These are phyloP conservation scores for Solanum pinnatisectum DNA, from an alignment of 257 asterid species.

Conservation along the genomic window DNA sequence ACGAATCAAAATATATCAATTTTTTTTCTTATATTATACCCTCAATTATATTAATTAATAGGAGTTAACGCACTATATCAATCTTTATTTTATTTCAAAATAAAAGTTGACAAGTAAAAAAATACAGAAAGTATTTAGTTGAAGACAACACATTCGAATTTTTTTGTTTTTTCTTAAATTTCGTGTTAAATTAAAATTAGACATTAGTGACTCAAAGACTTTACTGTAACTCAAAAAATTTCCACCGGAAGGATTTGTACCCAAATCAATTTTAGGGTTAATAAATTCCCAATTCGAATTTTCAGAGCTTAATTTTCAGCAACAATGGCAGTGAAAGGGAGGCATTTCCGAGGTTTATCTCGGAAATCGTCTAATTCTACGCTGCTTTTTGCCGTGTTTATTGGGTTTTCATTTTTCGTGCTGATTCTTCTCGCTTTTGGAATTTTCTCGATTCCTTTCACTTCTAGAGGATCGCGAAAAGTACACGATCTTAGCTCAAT, in stretches of 20 bases:
- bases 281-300: neutral
- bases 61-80: too few species aligned
- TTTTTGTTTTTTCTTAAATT: too few species aligned
- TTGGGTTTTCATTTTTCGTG: slow-evolving; percentile 42
- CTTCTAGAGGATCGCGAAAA: slow-evolving; percentile 34
- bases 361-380: slow-evolving; percentile 42
- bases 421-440: slow-evolving; percentile 53
- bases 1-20: too few species aligned
- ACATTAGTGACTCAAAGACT: neutral
- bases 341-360: slow-evolving; percentile 37
- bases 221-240: neutral
- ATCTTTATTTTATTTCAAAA: too few species aligned
- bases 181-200: too few species aligned
- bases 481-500: slow-evolving; percentile 72
- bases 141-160: too few species aligned
- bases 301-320: neutral
- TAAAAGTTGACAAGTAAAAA: too few species aligned
- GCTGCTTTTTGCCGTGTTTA: slow-evolving; percentile 30
- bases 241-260: neutral
- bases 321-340: slow-evolving; percentile 72
- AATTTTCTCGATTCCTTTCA: slow-evolving; percentile 48
- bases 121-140: too few species aligned
- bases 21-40: too few species aligned
- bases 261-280: neutral
- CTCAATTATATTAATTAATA: too few species aligned